phyloP scores from a whole-genome alignment of 192 early-diverging fungal species.

The Entomortierella beljakovae region DNA sequence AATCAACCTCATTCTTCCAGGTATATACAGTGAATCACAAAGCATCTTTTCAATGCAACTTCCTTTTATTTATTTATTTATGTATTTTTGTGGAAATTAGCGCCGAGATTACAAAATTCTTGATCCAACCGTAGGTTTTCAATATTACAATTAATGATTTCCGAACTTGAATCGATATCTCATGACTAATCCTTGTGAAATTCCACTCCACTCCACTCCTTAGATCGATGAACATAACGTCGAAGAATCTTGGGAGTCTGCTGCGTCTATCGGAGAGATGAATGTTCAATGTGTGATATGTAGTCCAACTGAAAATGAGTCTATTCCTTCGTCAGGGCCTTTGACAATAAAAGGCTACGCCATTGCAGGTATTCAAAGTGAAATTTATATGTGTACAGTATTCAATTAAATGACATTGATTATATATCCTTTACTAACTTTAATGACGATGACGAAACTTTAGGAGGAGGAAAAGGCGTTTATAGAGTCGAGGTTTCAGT shows the following conservation, averaged over 20 bases:
- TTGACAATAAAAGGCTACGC: constrained; percentile 80
- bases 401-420: too few relatives aligned
- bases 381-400: too few relatives aligned
- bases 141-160: not conserved
- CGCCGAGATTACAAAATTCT: constrained; percentile 57
- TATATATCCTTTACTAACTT: not conserved
- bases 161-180: constrained; percentile 65
- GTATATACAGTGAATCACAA: too few relatives aligned
- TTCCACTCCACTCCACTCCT: not conserved
- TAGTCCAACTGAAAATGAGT: constrained; percentile 68
- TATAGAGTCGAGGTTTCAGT: constrained; percentile 87
- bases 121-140: constrained; percentile 7
- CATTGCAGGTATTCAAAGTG: constrained; percentile 54
- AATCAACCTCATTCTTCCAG: constrained; percentile 80
- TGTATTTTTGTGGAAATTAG: constrained; percentile 1
- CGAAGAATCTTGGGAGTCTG: constrained; percentile 64
- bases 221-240: constrained; percentile 34
- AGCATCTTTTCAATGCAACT: too few relatives aligned
- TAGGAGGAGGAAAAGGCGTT: constrained; percentile 79
- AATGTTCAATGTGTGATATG: constrained; percentile 89
- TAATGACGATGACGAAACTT: not conserved
- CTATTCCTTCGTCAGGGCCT: constrained; percentile 31
- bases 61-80: not conserved
- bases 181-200: constrained; percentile 69
- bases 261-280: constrained; percentile 71